Conservation (phyloP, 2,329 filamentous ascomycete genomes). For the Davidsoniella neocaledoniae region DNA sequence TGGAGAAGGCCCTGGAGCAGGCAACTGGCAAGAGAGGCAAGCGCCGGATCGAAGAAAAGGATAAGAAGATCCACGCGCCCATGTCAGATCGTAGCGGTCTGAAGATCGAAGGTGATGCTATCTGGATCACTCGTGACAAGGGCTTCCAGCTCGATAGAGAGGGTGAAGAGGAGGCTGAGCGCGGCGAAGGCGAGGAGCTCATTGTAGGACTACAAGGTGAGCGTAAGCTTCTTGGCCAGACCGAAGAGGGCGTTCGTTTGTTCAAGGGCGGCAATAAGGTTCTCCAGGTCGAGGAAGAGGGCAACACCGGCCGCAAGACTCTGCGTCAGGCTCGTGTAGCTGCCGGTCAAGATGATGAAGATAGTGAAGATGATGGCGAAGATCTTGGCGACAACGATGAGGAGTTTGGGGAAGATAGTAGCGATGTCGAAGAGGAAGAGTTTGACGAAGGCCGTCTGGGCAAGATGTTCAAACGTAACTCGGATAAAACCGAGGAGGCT, state of each 20-base stretch:
- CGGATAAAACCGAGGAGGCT: conserved; percentile 32
- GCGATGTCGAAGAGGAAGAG: conserved; percentile 39
- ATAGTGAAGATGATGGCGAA: conserved; percentile 32
- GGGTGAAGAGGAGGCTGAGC: conserved; percentile 55
- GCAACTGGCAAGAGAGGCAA: conserved; percentile 65
- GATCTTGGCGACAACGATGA: conserved; percentile 14
- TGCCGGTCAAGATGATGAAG: conserved; percentile 41
- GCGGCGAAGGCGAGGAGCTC: conserved; percentile 88
- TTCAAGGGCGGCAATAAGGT: conserved; percentile 66
- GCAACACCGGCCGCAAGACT: conserved; percentile 45
- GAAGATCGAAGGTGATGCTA: conserved; percentile 90
- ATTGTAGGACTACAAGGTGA: conserved; percentile 80
- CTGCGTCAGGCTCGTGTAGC: conserved; percentile 40
- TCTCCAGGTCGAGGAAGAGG: conserved; percentile 29
- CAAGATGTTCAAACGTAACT: conserved; percentile 40
- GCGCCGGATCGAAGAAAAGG: conserved; percentile 79
- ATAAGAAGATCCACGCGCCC: conserved; percentile 88
- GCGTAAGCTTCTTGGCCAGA: conserved; percentile 65
- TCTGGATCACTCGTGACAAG: conserved; percentile 64
- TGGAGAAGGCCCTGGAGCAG: conserved; percentile 77
- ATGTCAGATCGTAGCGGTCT: conserved; percentile 97
- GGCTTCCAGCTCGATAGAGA: conserved; percentile 60
- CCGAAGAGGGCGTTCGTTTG: conserved; percentile 65
- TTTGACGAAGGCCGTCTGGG: conserved; percentile 44
- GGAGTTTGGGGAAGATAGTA: conserved; percentile 28